Conservation (phyloP, 2,329 filamentous ascomycete genomes). For the Aspergillus quadrilineatus region DNA sequence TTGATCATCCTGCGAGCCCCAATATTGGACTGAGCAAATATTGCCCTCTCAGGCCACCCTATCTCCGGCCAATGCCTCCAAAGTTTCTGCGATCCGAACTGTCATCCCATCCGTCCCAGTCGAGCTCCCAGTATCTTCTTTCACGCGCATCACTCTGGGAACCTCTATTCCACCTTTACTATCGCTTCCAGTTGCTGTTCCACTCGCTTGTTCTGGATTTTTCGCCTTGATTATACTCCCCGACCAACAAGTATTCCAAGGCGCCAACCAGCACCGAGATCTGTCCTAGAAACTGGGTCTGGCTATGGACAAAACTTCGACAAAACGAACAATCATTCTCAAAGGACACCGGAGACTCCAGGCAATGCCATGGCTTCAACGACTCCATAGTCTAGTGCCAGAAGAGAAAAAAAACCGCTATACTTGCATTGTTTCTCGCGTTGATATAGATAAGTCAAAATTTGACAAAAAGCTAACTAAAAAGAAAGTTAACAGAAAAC, state of each 20-base stretch:
- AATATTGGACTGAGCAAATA: background rate
- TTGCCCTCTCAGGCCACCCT: background rate
- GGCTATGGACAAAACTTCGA: background rate
- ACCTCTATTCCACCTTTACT: background rate
- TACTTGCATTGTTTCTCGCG: background rate
- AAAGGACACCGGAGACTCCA: background rate
- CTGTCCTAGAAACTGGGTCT: background rate
- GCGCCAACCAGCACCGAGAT: background rate
- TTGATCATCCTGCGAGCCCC: constrained; percentile 2
- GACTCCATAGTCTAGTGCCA: background rate
- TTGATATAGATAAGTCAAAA: background rate
- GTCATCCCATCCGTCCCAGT: background rate
- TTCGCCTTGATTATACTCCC: background rate
- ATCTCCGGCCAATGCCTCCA: background rate
- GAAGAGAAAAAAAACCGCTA: background rate
- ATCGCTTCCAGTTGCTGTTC: background rate
- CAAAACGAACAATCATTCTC: background rate
- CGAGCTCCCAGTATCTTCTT: background rate
- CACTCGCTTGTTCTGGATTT: background rate
- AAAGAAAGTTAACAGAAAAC: constrained; percentile 22
- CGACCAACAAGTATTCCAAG: background rate
- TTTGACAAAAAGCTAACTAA: constrained; percentile 16
- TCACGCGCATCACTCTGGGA: background rate
- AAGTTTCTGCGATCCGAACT: background rate
- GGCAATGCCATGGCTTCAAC: background rate